These are phyloP conservation scores for Xylariaceae sp. DNA, from an alignment of 2,329 filamentous ascomycete genomes.

Conservation along the genomic window DNA sequence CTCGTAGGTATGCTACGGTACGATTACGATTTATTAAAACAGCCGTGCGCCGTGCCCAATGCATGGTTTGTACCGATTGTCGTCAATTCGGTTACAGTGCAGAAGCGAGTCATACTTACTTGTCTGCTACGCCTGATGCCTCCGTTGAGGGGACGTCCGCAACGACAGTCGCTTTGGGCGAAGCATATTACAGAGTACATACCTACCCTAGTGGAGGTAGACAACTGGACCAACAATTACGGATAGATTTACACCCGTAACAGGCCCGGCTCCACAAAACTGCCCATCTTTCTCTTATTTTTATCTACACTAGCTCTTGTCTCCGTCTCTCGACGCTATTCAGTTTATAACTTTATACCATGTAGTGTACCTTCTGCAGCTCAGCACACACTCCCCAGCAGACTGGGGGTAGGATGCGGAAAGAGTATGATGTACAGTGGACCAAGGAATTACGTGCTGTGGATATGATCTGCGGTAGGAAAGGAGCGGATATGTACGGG, in stretches of 20 bases:
- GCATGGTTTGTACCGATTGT: background rate
- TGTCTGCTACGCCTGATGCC: background rate
- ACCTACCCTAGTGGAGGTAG: no score
- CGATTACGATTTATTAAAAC: background rate
- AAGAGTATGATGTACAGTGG: slow-evolving; percentile 25
- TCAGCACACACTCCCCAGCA: background rate
- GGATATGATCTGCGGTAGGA: slow-evolving; percentile 32
- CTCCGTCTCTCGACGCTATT: background rate
- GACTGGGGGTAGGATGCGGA: slow-evolving; percentile 22
- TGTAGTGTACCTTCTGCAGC: background rate
- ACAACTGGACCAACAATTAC: no score
- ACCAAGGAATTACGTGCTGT: slow-evolving; percentile 26
- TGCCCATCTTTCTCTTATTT: background rate
- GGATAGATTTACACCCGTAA: no score
- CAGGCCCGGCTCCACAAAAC: no score
- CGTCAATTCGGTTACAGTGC: background rate
- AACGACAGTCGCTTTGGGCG: background rate
- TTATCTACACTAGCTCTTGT: background rate
- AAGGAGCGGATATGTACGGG: slow-evolving; percentile 32
- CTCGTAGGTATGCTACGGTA: background rate
- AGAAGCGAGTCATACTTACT: background rate
- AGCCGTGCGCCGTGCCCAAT: background rate
- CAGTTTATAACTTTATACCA: background rate
- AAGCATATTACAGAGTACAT: background rate
- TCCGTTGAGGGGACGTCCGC: background rate